These are phyloP conservation scores for Aspergillus sp. DNA, from an alignment of 2,329 filamentous ascomycete genomes.

Conservation along the genomic window DNA sequence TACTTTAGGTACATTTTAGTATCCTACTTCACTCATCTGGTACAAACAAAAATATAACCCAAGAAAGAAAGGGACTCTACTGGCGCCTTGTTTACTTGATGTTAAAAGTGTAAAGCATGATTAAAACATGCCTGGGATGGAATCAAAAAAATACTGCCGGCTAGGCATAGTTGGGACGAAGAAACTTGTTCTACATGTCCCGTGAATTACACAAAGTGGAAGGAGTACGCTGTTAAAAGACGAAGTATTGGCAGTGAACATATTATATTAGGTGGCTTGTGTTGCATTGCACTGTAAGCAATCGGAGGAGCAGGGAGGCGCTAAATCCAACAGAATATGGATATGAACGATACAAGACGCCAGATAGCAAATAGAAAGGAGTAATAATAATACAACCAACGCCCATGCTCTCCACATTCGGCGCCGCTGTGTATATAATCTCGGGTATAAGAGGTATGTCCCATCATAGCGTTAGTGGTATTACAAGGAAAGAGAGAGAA, in stretches of 20 bases:
- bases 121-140: not conserved
- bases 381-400: not conserved
- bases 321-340: not conserved
- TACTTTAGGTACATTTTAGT: not conserved
- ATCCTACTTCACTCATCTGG: not conserved
- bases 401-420: not conserved
- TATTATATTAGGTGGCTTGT: not conserved
- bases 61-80: not conserved
- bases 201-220: not conserved
- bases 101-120: not conserved
- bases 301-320: constrained; percentile 3
- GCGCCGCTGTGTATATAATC: not conserved
- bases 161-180: no score
- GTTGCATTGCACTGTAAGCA: not conserved
- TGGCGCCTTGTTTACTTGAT: not conserved
- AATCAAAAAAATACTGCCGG: no score
- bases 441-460: constrained; percentile 7
- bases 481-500: not conserved
- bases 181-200: no score
- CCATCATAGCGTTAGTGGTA: constrained; percentile 14
- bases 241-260: not conserved
- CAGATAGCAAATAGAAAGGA: not conserved
- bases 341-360: no score
- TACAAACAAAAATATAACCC: not conserved
- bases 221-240: not conserved